Evolutionary conservation across 352 stramenopile species (phyloP), one percentile per base, ranked within the genome.

Genomic region (Blastocystis sp.): DNA sequence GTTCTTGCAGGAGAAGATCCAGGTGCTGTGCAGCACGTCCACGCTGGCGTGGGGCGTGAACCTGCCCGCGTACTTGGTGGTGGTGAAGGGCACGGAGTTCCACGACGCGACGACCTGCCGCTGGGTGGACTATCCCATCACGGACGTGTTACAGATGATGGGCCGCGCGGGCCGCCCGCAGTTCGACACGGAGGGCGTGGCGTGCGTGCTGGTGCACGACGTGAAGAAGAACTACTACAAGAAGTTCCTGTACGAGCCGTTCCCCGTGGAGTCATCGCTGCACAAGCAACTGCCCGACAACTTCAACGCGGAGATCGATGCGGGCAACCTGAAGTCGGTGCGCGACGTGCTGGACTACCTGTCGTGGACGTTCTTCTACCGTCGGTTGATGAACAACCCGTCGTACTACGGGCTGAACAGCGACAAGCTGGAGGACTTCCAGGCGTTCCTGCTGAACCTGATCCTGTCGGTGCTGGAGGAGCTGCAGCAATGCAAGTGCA

Each of bases 81-180:
- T 99, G 17, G 92, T 99, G 59, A 99, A 99, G 91, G 96, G 96
- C 60, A 99, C 96, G 0, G 95, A 99, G 89, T 99, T 94, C 88
- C 99, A 98, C 91, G 94, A 97, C 89, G 93, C 92, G 3, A 94
- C 95, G 81, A 90, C 93, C 19, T 94, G 93, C 7, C 91, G 96
- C 23, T 99, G 98, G 91, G 94, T 97, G 28, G 97, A 98, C 88
- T 98, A 98, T 89, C 94, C 96, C 43, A 92, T 98, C 76, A 98
- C 96, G 14, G 96, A 99, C 90, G 91, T 99, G 48, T 89, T 99
- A n/a, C 96, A 99, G 90, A 99, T 99, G 96, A 98, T 99, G 90
- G 95, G 95, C 10, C 90, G 94, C 70, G 94, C 94, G 9, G 94
- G 94, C 4, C 89, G 95, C 34, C 94, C 92, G 34, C 91, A 97